Evolutionary conservation across 371 early-diverging fungal species (phyloP).

Genomic region (Funneliformis caledonium): DNA sequence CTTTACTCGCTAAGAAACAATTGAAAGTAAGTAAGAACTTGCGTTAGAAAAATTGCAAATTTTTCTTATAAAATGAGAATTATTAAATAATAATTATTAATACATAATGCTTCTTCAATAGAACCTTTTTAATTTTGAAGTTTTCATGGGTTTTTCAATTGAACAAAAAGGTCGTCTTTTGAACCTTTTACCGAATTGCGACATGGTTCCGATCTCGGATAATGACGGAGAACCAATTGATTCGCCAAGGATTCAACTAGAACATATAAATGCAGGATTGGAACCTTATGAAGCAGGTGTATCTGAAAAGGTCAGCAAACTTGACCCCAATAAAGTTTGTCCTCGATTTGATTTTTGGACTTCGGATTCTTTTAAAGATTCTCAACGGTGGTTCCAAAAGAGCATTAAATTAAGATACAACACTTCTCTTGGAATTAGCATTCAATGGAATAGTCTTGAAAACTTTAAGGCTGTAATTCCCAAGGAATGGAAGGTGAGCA

Average conservation of each 20-base stretch:
- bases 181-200: constrained; percentile 10
- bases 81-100: not conserved
- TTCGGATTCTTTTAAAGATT: constrained; percentile 15
- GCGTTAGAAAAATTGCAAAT: too few species aligned
- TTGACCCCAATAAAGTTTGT: constrained; percentile 11
- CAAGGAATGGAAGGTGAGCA: not conserved
- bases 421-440: not conserved
- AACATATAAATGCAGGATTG: not conserved
- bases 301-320: not conserved
- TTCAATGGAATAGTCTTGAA: constrained; percentile 16
- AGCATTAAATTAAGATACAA: constrained; percentile 18
- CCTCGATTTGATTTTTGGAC: constrained; percentile 29
- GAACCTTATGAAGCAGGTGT: constrained; percentile 1
- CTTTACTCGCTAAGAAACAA: not conserved
- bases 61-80: not conserved
- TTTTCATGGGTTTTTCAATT: not conserved
- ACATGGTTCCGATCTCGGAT: constrained; percentile 27
- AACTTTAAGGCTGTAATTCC: constrained; percentile 5
- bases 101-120: not conserved
- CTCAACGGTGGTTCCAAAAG: constrained; percentile 15
- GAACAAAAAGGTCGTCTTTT: constrained; percentile 26
- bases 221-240: constrained; percentile 17
- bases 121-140: not conserved
- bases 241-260: constrained; percentile 2
- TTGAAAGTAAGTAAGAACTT: not conserved